A percentile compares a stretch with the other conserved stretches of the same genome.
phyloP scores from a whole-genome alignment of 2,329 filamentous ascomycete species.

The Neobulgaria alba region DNA sequence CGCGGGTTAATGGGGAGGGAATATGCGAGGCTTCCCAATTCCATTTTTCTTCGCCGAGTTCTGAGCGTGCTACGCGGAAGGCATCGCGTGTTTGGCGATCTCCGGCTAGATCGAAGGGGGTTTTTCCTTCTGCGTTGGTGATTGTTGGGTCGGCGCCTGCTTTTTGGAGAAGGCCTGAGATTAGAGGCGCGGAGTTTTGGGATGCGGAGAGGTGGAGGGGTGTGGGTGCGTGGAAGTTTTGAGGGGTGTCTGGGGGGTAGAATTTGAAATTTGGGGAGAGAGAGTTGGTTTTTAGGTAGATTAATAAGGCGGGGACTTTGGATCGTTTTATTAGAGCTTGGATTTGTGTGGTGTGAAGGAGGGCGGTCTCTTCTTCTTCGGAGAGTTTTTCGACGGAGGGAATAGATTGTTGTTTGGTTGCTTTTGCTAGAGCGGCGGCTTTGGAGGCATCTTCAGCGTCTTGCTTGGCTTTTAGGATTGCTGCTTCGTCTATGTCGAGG shows the following conservation, averaged over 20 bases:
- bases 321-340: constrained; percentile 82
- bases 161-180: constrained; percentile 68
- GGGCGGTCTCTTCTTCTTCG: constrained; percentile 75
- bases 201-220: constrained; percentile 79
- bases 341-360: constrained; percentile 81
- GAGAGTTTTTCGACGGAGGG: constrained; percentile 51
- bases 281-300: constrained; percentile 71
- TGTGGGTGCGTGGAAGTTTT: constrained; percentile 69
- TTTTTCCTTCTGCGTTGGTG: constrained; percentile 67
- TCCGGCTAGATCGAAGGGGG: constrained; percentile 78
- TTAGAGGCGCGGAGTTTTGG: constrained; percentile 69
- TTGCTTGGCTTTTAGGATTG: constrained; percentile 40
- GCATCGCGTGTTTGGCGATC: constrained; percentile 81
- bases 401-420: constrained; percentile 35
- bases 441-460: constrained; percentile 40
- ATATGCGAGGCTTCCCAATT: constrained; percentile 72
- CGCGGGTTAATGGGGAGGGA: constrained; percentile 59
- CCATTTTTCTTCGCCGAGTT: constrained; percentile 70
- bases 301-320: constrained; percentile 77
- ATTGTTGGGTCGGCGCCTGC: constrained; percentile 65
- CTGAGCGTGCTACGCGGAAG: constrained; percentile 78
- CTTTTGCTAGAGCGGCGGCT: constrained; percentile 32
- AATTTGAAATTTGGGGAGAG: constrained; percentile 68
- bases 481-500: constrained; percentile 62
- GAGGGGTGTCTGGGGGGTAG: constrained; percentile 53